These are phyloP conservation scores for Cryptococcus sp. DNA, from an alignment of 1,284 basidiomycete genomes.

Conservation along the genomic window DNA sequence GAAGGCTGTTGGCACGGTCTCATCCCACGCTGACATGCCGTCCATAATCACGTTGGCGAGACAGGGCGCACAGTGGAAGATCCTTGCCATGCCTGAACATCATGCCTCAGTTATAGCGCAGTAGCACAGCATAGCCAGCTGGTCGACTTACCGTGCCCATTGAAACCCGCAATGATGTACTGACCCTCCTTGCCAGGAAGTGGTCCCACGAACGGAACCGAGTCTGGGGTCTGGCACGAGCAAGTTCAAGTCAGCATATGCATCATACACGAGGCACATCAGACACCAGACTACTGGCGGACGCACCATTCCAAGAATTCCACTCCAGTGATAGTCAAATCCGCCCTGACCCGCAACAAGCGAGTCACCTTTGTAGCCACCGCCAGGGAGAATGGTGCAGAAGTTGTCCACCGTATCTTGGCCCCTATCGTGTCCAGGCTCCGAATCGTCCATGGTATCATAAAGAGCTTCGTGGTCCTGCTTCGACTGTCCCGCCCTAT, in stretches of 20 bases:
- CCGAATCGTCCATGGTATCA: slow-evolving; percentile 31
- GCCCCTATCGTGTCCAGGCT: slow-evolving; percentile 15
- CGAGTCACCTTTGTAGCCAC: slow-evolving; percentile 23
- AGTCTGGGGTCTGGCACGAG: slow-evolving; percentile 37
- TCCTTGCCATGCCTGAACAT: slow-evolving; percentile 43
- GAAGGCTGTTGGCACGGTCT: slow-evolving; percentile 38
- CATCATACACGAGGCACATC: not conserved
- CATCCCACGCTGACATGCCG: slow-evolving; percentile 30
- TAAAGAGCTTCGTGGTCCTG: not conserved
- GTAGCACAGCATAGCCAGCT: not conserved
- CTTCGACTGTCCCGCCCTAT: slow-evolving; percentile 1
- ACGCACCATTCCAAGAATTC: slow-evolving; percentile 41
- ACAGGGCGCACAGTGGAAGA: slow-evolving; percentile 45
- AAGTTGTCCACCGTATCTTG: slow-evolving; percentile 18
- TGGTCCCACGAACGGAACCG: slow-evolving; percentile 40
- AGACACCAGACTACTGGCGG: not conserved
- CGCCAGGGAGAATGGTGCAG: slow-evolving; percentile 20
- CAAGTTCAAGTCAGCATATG: not conserved
- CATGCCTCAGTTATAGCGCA: not conserved
- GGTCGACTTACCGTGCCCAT: slow-evolving; percentile 40
- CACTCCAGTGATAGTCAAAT: slow-evolving; percentile 43
- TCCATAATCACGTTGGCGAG: slow-evolving; percentile 34
- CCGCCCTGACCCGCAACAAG: slow-evolving; percentile 23
- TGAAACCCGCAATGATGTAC: slow-evolving; percentile 42
- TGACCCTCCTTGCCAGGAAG: slow-evolving; percentile 40